phyloP scores from a whole-genome alignment of 2,329 filamentous ascomycete genomes.

The Amauroascus niger region DNA sequence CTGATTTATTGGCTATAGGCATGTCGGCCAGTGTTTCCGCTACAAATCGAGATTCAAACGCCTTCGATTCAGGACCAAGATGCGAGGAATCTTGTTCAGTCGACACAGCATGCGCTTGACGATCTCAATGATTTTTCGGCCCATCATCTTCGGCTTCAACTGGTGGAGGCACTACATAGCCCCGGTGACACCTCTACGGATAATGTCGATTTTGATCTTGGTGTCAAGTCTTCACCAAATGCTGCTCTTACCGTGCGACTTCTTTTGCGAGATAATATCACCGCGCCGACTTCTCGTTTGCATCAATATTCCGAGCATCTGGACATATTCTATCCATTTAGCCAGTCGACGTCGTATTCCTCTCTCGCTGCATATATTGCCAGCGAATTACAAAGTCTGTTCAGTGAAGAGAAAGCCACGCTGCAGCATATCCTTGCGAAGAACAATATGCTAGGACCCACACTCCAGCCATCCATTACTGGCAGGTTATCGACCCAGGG shows the following conservation, averaged over 20 bases:
- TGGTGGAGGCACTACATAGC: slow-evolving; percentile 36
- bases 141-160: slow-evolving; percentile 67
- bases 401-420: slow-evolving; percentile 79
- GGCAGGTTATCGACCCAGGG: slow-evolving; percentile 27
- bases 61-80: slow-evolving; percentile 56
- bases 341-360: slow-evolving; percentile 60
- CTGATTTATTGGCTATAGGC: slow-evolving; percentile 44
- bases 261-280: slow-evolving; percentile 41
- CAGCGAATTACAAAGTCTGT: slow-evolving; percentile 64
- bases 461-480: slow-evolving; percentile 38
- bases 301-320: slow-evolving; percentile 61
- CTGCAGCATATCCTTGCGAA: slow-evolving; percentile 64
- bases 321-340: slow-evolving; percentile 66
- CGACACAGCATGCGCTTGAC: slow-evolving; percentile 79
- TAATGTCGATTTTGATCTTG: slow-evolving; percentile 8
- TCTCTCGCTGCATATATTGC: slow-evolving; percentile 68
- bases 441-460: slow-evolving; percentile 29
- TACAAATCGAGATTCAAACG: slow-evolving; percentile 69
- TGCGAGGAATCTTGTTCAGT: slow-evolving; percentile 60
- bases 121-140: slow-evolving; percentile 76
- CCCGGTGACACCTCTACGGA: slow-evolving; percentile 12
- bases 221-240: slow-evolving; percentile 10
- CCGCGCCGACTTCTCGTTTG: slow-evolving; percentile 51
- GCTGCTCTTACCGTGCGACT: slow-evolving; percentile 63
- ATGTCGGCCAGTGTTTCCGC: slow-evolving; percentile 78